Evolutionary conservation across 2,329 filamentous ascomycete species (phyloP), one percentile per base, ranked within the genome.

Genomic region (Knoxdaviesia proteae): DNA sequence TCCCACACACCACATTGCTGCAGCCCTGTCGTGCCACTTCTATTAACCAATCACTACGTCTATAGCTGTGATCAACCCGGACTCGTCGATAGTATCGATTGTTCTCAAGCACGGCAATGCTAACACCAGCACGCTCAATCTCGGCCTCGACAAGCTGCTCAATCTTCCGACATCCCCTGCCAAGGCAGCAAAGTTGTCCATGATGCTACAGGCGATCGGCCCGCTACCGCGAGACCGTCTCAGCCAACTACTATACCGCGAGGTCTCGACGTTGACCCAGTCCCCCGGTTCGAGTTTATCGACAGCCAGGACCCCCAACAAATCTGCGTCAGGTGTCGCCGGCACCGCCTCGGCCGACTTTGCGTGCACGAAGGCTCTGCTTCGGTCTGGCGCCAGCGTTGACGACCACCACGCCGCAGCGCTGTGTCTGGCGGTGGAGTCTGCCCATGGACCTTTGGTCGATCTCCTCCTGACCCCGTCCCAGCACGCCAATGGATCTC

Each of bases 301-400:
- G 20, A 20, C 20, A 20, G 20, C 20, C 20, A 20, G 20, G 20
- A 20, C 20, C 20, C 20, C 20, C 20, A 3, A 3, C 20, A 20
- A 20, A 20, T 20, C 3, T 20, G 20, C 20, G 20, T 20, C 20
- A 2, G 20, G 20, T 3, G 3, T 20, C 20, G 20, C 20, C 20
- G 20, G 20, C 20, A 20, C 20, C 20, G 20, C 20, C 3, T 20
- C 20, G 20, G 20, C 20, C 20, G 20, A 20, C 20, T 20, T 20
- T 20, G 20, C 20, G 2, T 20, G 20, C 20, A 20, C 20, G 2
- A 20, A 20, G 43, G 54, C 60, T 1, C 58, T 76, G 0, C 51
- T 77, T 1, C 57, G 61, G 1, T 58, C 63, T 1, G 68, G 69
- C 1, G 71, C 71, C 2, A 64, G 74, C 39, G 57, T 71, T n/a